phyloP scores from a whole-genome alignment of 179 eudicot species.

The Silene vulgaris region DNA sequence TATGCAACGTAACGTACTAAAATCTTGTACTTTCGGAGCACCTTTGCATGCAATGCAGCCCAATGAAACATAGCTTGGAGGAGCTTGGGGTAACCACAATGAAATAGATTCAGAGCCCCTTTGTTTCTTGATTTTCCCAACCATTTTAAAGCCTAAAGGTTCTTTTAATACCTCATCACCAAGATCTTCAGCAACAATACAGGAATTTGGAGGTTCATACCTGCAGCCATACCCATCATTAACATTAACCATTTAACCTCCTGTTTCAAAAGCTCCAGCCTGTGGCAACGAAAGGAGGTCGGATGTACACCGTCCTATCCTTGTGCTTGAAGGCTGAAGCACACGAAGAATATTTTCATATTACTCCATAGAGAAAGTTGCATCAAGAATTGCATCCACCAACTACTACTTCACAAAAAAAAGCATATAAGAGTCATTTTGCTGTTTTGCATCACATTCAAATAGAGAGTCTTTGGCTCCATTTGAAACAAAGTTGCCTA shows the following conservation, averaged over 20 bases:
- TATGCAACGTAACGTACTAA: slow-evolving; percentile 69
- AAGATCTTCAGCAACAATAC: slow-evolving; percentile 74
- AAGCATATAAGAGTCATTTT: slow-evolving; percentile 1
- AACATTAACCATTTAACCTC: neutral
- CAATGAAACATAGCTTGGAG: slow-evolving; percentile 90
- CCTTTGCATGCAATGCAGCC: slow-evolving; percentile 93
- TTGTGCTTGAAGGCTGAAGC: neutral
- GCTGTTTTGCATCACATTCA: neutral
- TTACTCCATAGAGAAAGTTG: neutral
- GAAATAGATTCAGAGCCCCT: slow-evolving; percentile 59
- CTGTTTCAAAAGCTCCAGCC: neutral
- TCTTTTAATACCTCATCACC: slow-evolving; percentile 58
- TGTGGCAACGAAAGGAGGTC: neutral
- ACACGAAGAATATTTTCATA: neutral
- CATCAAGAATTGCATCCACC: neutral
- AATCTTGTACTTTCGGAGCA: slow-evolving; percentile 64
- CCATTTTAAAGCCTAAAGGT: slow-evolving; percentile 63
- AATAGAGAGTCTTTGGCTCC: neutral
- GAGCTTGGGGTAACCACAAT: slow-evolving; percentile 96
- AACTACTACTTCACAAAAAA: neutral
- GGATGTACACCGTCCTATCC: neutral
- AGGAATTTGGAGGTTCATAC: slow-evolving; percentile 83
- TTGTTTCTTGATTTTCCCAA: slow-evolving; percentile 75
- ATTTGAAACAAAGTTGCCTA: neutral
- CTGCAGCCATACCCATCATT: slow-evolving; percentile 33